Conservation (phyloP, 257 asterid genomes). For the Solanum chaucha region DNA sequence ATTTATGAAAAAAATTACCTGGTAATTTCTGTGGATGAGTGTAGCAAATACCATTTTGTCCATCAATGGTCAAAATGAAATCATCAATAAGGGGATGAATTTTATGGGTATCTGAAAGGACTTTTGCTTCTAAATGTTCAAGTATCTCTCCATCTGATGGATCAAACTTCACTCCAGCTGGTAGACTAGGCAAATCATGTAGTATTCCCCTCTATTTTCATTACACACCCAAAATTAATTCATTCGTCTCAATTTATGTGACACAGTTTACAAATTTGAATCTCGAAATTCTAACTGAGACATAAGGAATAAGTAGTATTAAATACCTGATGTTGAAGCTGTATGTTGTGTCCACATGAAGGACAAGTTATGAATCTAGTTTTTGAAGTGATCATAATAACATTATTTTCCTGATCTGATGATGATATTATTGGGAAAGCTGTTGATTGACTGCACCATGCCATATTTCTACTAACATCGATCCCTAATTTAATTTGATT, state of each 20-base stretch:
- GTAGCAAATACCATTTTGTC: conserved; percentile 44
- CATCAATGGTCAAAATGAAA: conserved; percentile 38
- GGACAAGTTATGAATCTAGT: conserved; percentile 22
- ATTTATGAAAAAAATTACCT: conserved; percentile 19
- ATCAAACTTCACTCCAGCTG: conserved; percentile 48
- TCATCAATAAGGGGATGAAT: conserved; percentile 37
- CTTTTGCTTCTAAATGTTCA: conserved; percentile 36
- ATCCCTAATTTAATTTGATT: conserved; percentile 28
- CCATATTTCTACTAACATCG: conserved; percentile 40
- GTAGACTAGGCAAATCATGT: conserved; percentile 36
- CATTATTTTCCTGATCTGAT: conserved; percentile 1
- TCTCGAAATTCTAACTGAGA: neutral
- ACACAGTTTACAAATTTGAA: neutral
- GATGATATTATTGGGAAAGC: conserved; percentile 32
- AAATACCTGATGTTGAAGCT: conserved; percentile 30
- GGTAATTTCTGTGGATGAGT: conserved; percentile 45
- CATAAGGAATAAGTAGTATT: neutral
- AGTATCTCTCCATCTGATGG: conserved; percentile 44
- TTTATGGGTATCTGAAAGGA: conserved; percentile 9
- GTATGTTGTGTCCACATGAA: conserved; percentile 34
- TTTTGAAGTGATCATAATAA: conserved; percentile 5
- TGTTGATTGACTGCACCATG: conserved; percentile 38
- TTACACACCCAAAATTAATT: neutral
- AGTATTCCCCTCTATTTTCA: conserved; percentile 8
- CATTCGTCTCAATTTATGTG: neutral